These are phyloP conservation scores for Chrysochromulina tobinii DNA, from an alignment of 78 protist species.

Conservation along the genomic window DNA sequence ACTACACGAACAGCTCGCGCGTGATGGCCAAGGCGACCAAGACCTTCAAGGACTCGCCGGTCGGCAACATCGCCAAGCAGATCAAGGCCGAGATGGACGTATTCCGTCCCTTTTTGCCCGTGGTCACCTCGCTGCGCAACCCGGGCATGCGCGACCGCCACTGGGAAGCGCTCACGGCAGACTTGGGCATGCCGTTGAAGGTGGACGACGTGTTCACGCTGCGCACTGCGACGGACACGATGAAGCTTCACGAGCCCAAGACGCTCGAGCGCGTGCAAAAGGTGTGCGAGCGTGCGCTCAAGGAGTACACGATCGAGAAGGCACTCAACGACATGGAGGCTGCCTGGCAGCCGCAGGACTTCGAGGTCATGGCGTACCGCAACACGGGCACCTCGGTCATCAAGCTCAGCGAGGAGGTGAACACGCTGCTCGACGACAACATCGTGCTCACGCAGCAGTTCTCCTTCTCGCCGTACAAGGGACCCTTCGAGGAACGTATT, in stretches of 20 bases:
- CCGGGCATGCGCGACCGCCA: conserved; percentile 87
- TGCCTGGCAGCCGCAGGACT: conserved; percentile 58
- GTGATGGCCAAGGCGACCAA: conserved; percentile 39
- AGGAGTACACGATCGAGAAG: conserved; percentile 79
- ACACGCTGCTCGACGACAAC: conserved; percentile 79
- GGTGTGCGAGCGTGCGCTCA: conserved; percentile 58
- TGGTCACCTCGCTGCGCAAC: conserved; percentile 77
- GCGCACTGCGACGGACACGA: neutral
- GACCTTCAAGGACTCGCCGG: conserved; percentile 10
- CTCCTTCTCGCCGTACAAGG: conserved; percentile 76
- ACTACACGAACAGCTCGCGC: neutral
- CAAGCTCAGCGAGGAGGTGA: conserved; percentile 66
- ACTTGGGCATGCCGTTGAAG: conserved; percentile 41
- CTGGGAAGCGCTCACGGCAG: conserved; percentile 67
- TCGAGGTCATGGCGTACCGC: conserved; percentile 46
- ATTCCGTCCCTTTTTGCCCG: conserved; percentile 71
- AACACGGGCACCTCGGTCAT: conserved; percentile 49
- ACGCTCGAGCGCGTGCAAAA: neutral
- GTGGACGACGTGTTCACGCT: conserved; percentile 26
- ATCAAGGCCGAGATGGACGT: conserved; percentile 54
- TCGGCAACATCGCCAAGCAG: neutral
- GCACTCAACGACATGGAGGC: conserved; percentile 65
- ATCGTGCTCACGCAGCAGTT: conserved; percentile 76
- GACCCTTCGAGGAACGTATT: conserved; percentile 74
- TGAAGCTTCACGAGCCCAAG: conserved; percentile 15